These are phyloP conservation scores for Arthroderma sp. DNA, from an alignment of 2,329 filamentous ascomycete species.

Conservation along the genomic window DNA sequence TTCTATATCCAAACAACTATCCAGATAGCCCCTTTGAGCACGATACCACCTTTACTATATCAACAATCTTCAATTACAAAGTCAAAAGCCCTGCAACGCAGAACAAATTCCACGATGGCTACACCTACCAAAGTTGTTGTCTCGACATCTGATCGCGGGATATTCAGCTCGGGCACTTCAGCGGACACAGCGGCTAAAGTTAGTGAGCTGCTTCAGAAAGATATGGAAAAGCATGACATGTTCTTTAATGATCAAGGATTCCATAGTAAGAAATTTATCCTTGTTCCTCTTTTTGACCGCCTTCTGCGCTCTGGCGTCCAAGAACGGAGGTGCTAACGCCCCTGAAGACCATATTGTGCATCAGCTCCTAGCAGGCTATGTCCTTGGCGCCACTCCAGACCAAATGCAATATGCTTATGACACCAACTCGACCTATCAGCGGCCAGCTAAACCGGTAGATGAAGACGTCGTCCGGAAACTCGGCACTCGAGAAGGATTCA, in stretches of 20 bases:
- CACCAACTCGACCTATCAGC: conserved; percentile 54
- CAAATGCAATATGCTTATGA: conserved; percentile 53
- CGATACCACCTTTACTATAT: too few relatives aligned
- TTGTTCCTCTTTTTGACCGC: background rate
- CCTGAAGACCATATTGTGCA: conserved; percentile 59
- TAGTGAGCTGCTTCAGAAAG: conserved; percentile 59
- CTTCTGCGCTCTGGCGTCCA: too few relatives aligned
- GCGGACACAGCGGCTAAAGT: conserved; percentile 48
- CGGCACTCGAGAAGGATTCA: conserved; percentile 43
- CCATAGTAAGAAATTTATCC: conserved; percentile 40
- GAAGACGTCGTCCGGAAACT: conserved; percentile 42
- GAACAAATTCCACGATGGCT: conserved; percentile 28
- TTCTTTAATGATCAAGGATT: conserved; percentile 66
- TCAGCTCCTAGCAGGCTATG: conserved; percentile 62
- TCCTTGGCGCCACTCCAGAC: conserved; percentile 51
- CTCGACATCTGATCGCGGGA: conserved; percentile 29
- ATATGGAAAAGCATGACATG: conserved; percentile 60
- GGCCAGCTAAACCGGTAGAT: conserved; percentile 36
- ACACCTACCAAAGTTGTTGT: conserved; percentile 36
- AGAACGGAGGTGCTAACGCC: conserved; percentile 5
- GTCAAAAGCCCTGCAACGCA: too few relatives aligned
- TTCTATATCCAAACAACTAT: too few relatives aligned
- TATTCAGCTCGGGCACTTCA: conserved; percentile 35
- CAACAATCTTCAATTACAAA: too few relatives aligned
- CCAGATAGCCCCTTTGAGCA: too few relatives aligned